These are phyloP conservation scores for Aaosphaeria pasadenensis DNA, from an alignment of 2,329 filamentous ascomycete species.

Conservation along the genomic window DNA sequence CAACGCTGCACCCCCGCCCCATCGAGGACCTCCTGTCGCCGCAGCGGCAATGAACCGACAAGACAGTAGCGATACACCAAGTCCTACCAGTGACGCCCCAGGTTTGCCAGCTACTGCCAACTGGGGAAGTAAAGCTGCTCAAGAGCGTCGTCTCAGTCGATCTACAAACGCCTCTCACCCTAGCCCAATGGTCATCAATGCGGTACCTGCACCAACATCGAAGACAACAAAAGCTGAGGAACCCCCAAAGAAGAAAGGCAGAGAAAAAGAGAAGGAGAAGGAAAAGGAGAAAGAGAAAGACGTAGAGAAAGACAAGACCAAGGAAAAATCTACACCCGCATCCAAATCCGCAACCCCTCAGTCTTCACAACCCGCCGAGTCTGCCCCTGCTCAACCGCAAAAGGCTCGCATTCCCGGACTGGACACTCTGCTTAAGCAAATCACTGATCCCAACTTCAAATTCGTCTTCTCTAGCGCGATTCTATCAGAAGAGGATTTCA, in stretches of 20 bases:
- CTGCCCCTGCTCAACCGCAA: neutral
- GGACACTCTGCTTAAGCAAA: conserved; percentile 37
- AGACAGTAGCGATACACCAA: conserved; percentile 72
- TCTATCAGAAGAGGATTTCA: conserved; percentile 46
- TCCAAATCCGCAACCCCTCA: conserved; percentile 28
- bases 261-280: conserved; percentile 14
- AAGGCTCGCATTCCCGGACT: conserved; percentile 16
- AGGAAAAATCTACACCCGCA: conserved; percentile 22
- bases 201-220: conserved; percentile 37
- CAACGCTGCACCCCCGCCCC: conserved; percentile 50
- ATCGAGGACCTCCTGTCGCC: conserved; percentile 50
- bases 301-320: conserved; percentile 22
- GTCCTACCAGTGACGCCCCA: conserved; percentile 65
- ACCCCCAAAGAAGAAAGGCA: conserved; percentile 23
- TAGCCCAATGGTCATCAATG: conserved; percentile 65
- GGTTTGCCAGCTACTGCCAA: conserved; percentile 91
- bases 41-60: conserved; percentile 67
- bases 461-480: conserved; percentile 50
- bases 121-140: conserved; percentile 76
- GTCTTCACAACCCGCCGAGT: conserved; percentile 10
- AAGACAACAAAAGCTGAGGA: conserved; percentile 30
- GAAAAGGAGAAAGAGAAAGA: too few species aligned
- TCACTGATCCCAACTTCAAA: conserved; percentile 46
- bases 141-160: conserved; percentile 71
- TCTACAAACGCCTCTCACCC: conserved; percentile 78